These are phyloP conservation scores for Bullera alba DNA, from an alignment of 768 basidiomycete genomes.

Conservation along the genomic window DNA sequence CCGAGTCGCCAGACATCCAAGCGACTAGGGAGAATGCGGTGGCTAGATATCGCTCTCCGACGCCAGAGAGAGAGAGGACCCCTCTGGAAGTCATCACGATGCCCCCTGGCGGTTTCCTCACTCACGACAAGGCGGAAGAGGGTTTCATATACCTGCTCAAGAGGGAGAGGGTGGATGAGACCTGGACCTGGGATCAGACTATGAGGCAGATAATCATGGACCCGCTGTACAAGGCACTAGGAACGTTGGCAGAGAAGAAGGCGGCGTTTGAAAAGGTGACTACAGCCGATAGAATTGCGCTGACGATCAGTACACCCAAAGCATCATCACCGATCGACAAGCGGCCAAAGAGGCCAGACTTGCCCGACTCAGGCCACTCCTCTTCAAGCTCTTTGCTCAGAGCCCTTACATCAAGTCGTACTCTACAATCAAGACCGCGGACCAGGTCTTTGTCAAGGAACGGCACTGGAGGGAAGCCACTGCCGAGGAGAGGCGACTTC, in stretches of 20 bases:
- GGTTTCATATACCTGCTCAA: slow-evolving; percentile 85
- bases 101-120: slow-evolving; percentile 80
- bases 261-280: slow-evolving; percentile 83
- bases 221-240: slow-evolving; percentile 89
- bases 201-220: slow-evolving; percentile 98
- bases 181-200: slow-evolving; percentile 96
- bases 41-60: slow-evolving; percentile 5
- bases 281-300: neutral
- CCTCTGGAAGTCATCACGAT: slow-evolving; percentile 65
- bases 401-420: slow-evolving; percentile 86
- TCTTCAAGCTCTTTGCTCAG: slow-evolving; percentile 72
- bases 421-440: slow-evolving; percentile 81
- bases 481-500: slow-evolving; percentile 73
- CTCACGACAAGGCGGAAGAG: slow-evolving; percentile 82
- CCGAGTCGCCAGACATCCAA: no score
- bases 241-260: slow-evolving; percentile 91
- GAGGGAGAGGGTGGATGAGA: slow-evolving; percentile 81
- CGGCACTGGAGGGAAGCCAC: slow-evolving; percentile 77
- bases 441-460: slow-evolving; percentile 75
- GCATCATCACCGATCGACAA: slow-evolving; percentile 69
- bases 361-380: slow-evolving; percentile 75
- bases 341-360: slow-evolving; percentile 79
- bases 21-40: neutral
- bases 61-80: neutral
- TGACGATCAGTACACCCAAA: slow-evolving; percentile 61